A percentile compares a stretch with the other conserved stretches of the same genome.
Evolutionary conservation across 2,329 filamentous ascomycete genomes (phyloP).

Genomic region (Purpureocillium takamizusanense): DNA sequence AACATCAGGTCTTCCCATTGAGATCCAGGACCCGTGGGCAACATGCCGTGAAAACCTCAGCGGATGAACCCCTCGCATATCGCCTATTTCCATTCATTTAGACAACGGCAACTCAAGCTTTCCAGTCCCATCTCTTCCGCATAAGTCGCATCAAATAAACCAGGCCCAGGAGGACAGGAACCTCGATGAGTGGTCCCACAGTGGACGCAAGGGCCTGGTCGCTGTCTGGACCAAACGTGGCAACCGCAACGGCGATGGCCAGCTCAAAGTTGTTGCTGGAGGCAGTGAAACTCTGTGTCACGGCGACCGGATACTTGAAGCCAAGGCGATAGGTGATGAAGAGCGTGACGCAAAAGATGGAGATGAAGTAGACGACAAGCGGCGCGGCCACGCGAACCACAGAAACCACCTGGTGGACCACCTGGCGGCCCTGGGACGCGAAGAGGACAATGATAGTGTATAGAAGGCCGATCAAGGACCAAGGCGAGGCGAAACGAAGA

Average conservation of each 20-base stretch:
- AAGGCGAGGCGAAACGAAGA: slow-evolving; percentile 59
- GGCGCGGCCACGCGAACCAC: slow-evolving; percentile 76
- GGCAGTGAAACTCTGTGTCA: slow-evolving; percentile 79
- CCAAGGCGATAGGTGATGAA: slow-evolving; percentile 53
- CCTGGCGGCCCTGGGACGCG: slow-evolving; percentile 66
- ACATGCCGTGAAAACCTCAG: no score
- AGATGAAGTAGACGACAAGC: slow-evolving; percentile 69
- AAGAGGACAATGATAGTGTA: slow-evolving; percentile 86
- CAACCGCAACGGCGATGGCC: slow-evolving; percentile 79
- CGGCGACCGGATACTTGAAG: slow-evolving; percentile 61
- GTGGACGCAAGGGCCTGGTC: slow-evolving; percentile 76
- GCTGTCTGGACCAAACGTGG: slow-evolving; percentile 68
- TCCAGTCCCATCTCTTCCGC: slow-evolving; percentile 46
- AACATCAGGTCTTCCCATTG: no score
- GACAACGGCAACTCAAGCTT: no score
- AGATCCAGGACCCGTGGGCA: no score
- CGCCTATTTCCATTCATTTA: no score
- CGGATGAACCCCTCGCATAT: no score
- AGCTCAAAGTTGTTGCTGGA: slow-evolving; percentile 92
- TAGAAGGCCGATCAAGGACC: slow-evolving; percentile 72
- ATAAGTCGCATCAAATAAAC: slow-evolving; percentile 65
- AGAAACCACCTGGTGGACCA: slow-evolving; percentile 75
- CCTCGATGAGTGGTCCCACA: slow-evolving; percentile 78
- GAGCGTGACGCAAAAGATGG: slow-evolving; percentile 66
- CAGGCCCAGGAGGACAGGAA: slow-evolving; percentile 68